Percentiles rank a stretch among this genome's conserved stretches.
phyloP scores from a whole-genome alignment of 78 protist genomes.

The Dictyostelium capitatum region DNA sequence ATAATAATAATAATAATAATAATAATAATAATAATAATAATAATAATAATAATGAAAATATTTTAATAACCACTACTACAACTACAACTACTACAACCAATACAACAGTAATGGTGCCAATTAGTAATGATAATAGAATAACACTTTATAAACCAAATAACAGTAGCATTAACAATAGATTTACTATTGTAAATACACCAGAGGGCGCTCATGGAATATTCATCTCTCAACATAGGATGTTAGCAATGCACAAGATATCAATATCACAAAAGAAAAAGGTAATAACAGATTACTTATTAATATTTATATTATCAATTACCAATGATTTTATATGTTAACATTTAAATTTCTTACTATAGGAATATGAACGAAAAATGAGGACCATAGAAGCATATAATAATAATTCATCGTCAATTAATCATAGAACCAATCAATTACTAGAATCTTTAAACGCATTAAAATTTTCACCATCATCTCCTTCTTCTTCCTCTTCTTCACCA shows the following conservation, averaged over 20 bases:
- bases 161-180: not conserved
- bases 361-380: constrained; percentile 14
- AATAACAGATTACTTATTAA: too few species aligned
- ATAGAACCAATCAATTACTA: not conserved
- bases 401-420: not conserved
- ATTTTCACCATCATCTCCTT: not conserved
- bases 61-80: not conserved
- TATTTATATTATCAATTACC: not conserved
- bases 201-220: not conserved
- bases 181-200: not conserved
- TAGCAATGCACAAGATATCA: constrained; percentile 47
- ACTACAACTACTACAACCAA: constrained; percentile 2
- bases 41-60: not conserved
- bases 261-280: constrained; percentile 28
- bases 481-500: constrained; percentile 3
- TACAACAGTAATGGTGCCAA: constrained; percentile 18
- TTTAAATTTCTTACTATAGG: not conserved
- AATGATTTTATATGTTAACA: not conserved
- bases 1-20: not conserved
- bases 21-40: not conserved
- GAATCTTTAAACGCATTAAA: not conserved
- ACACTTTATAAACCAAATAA: constrained; percentile 4
- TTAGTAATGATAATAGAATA: not conserved
- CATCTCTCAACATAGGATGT: constrained; percentile 42
- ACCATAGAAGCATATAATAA: constrained; percentile 6